Evolutionary conservation across 106 monocot genomes (phyloP), one percentile per base, ranked within the genome.

Genomic region (Dendrobium huoshanense): DNA sequence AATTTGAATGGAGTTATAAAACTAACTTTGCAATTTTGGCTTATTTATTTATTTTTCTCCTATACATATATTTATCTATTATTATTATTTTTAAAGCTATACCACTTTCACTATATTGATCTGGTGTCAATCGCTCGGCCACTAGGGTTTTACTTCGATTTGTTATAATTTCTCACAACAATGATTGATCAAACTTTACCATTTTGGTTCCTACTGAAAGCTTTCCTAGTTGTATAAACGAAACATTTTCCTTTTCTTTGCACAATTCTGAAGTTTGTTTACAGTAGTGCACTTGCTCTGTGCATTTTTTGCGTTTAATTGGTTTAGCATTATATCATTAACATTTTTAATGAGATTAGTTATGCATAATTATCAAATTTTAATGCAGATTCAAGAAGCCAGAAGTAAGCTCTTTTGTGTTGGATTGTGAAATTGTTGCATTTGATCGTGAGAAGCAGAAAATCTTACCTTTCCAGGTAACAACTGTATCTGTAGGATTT

Each of bases 381-480:
- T 64, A 56, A 31, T 88, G 85, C 90, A 98, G 97, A 88, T 92
- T 94, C 64, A 94, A 88, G 80, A 98, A 91, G 54, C 59, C 89
- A 29, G 74, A 78, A 61, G 90, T 91, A 41, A 90, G 81, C 74
- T 94, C 97, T 4, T 98, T 98, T 92, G 97, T 98, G 74, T 84
- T 98, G 84, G 97, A 98, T 81, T 98, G 97, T 85, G 97, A 98
- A 89, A 91, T 98, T 77, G 97, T 98, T 79, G 97, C 97, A 44
- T 98, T 85, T 88, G 92, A 98, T 70, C 89, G 86, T 76, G 92
- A 92, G 73, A 98, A 94, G 81, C 79, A 91, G 82, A 92, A 80
- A 80, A 98, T 98, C 77, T 88, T 94, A 79, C 92, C 94, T 77
- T 98, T 98, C 85, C 97, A 98, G 94, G 97, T 98, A 77, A 25